Base-by-base conservation (phyloP, 2,329 filamentous ascomycete species). In the Alternaria sp. region DNA sequence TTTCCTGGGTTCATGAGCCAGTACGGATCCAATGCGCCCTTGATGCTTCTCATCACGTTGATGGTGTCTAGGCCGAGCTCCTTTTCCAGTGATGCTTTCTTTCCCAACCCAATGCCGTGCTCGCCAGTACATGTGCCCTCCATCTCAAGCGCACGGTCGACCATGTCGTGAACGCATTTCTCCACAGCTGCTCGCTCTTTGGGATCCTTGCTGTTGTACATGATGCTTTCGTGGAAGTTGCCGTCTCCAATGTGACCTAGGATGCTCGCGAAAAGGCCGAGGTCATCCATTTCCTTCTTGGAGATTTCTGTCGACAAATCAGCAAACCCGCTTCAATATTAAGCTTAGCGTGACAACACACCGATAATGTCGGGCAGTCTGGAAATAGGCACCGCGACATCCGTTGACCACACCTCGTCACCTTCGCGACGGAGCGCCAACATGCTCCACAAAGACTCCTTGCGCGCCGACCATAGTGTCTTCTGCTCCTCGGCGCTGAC, bases 1-100 rank as follows among this genome's bases (percentile, higher is more conserved):
- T 96, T 96, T 1, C 93, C 93, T 0, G 93, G 93, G 68, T 97
- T 97, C 87, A 97, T 87, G 57, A 97, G 87, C 91, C 93, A 96
- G 51, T 89, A 80, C 1, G 93, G 93, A 81, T 97, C 93, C 47
- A 97, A 81, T 9, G 92, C 88, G n/a, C 82, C 78, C 80, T 97
- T 97, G 76, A 97, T 88, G 63, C 86, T 88, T 72, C 88, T 89
- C 93, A 97, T 97, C 22, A 96, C 89, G 18, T 86, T 89, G 60
- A 97, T 84, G 0, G 93, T 96, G 58, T 92, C 91, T 3, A 87
- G 80, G 0, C 93, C 93, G 18, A 97, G 86, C 78, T 97, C 93
- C 75, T 89, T 88, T 30, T 92, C 78, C 47, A 97, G 82, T 8
- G 88, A 91, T 58, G 88, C 87, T 80, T 96, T 96, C 81, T 96